These are phyloP conservation scores for Eucalyptus coolabah DNA, from an alignment of 345 rosid species.

Conservation along the genomic window DNA sequence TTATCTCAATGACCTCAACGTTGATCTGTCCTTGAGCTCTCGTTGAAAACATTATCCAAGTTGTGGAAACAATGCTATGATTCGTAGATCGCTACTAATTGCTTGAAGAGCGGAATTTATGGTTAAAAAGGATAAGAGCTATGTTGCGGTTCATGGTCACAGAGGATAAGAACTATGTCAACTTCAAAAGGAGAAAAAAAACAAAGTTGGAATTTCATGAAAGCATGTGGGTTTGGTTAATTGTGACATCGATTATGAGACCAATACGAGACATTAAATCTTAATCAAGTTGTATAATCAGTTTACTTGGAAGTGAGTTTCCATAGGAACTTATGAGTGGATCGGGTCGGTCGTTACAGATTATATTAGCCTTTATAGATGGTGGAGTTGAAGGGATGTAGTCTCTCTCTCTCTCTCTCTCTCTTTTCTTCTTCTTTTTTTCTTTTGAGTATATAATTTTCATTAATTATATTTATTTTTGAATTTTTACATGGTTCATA, in stretches of 20 bases:
- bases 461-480: background rate
- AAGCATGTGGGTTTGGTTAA: background rate
- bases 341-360: fast-evolving
- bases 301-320: background rate
- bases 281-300: background rate
- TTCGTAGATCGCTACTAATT: background rate
- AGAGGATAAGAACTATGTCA: background rate
- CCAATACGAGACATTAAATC: background rate
- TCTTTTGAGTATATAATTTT: background rate
- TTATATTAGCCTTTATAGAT: background rate
- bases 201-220: background rate
- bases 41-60: background rate
- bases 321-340: background rate
- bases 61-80: background rate
- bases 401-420: too few relatives aligned
- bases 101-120: background rate
- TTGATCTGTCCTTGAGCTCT: background rate
- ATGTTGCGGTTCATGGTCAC: background rate
- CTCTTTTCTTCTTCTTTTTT: background rate
- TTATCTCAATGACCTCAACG: background rate
- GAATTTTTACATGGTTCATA: background rate
- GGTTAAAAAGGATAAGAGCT: background rate
- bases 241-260: background rate
- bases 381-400: background rate
- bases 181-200: background rate